phyloP scores from a whole-genome alignment of 225 moss, liverwort and hornwort genomes.

The Sphagnum tenellum region DNA sequence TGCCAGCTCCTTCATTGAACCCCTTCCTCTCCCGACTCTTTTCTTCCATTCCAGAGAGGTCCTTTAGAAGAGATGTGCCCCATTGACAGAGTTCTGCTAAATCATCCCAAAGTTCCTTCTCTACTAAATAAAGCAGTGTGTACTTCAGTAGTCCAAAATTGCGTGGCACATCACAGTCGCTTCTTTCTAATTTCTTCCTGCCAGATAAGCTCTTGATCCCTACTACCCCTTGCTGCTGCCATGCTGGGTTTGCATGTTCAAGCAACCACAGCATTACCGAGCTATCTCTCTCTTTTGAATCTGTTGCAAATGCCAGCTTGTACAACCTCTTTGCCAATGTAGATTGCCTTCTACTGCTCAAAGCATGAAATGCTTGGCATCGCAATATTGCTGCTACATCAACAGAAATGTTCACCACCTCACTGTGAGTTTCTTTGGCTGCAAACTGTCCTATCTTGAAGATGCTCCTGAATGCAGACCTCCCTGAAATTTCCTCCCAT shows the following conservation, averaged over 20 bases:
- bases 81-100: conserved; percentile 72
- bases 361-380: conserved; percentile 64
- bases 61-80: conserved; percentile 43
- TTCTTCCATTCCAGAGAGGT: conserved; percentile 12
- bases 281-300: conserved; percentile 57
- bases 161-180: conserved; percentile 24
- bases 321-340: conserved; percentile 54
- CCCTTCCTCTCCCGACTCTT: conserved; percentile 12
- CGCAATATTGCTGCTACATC: conserved; percentile 56
- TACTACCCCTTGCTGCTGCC: conserved; percentile 15
- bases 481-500: neutral
- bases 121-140: conserved; percentile 53
- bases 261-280: conserved; percentile 86
- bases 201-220: conserved; percentile 14
- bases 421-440: conserved; percentile 8
- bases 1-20: conserved; percentile 13
- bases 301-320: conserved; percentile 43
- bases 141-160: conserved; percentile 62
- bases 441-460: conserved; percentile 15
- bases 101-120: conserved; percentile 68
- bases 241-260: conserved; percentile 30
- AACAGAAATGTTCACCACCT: conserved; percentile 14
- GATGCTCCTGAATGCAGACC: too few relatives aligned
- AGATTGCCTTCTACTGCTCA: conserved; percentile 49
- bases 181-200: neutral